Base-by-base conservation (phyloP, 2,329 filamentous ascomycete species). In the Aspergillus costaricaensis region DNA sequence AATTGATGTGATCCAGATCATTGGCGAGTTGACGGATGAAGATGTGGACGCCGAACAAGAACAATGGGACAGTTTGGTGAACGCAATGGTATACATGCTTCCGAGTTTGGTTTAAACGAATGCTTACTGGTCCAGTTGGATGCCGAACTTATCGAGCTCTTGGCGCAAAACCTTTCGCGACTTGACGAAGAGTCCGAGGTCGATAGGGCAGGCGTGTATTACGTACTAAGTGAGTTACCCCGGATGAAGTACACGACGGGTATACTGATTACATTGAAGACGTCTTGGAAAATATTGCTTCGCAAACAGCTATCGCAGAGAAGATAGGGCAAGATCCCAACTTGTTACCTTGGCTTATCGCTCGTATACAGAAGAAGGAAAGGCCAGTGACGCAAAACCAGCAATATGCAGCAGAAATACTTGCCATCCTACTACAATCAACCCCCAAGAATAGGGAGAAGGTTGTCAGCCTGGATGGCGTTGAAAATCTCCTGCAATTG, bases 1-100 rank as follows among this genome's bases (percentile, higher is more conserved):
- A 10, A 96, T 98, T 68, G 91, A 90, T 64, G 91, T 90, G 0
- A 88, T 96, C 53, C 91, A 98, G 78, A 91, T 97, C 50, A 86
- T 99, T 54, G 88, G 87, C 58, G 95, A 99, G 78, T 80, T 98
- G 67, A 96, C 92, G 14, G 95, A 98, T 69, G 93, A 99, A 73
- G 94, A 98, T 71, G 91, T 96, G 2, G 84, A 88, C 44, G 91
- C 91, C 2, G 87, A 89, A 61, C 88, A 92, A 68, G 86, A 86
- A 58, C 88, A 97, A 69, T 97, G 93, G 92, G 86, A 90, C 62
- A 81, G 78, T 1, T 78, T 99, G 8, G 91, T 93, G 0, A 79
- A 83, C 63, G 82, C 84, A 2, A 82, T 89, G 80, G 77, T 83
- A 71, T 44, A 72, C n/a, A 6, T 2, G 5, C 1, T 5, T 8